Conservation (phyloP, 148 eudicot species). For the Pharnaceum exiguum region DNA sequence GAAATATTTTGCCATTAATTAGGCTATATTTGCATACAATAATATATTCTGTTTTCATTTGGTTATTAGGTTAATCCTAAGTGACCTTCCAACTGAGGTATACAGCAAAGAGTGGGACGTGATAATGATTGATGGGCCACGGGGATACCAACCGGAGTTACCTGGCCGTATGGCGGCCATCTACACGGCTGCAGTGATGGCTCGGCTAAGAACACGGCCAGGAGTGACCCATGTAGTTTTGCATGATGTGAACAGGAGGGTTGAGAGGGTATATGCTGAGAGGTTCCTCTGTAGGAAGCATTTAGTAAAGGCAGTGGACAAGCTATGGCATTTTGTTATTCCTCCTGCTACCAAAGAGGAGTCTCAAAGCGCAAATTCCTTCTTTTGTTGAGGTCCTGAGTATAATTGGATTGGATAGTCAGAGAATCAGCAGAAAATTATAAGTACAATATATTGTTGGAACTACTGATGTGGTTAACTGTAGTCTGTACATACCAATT, state of each 20-base stretch:
- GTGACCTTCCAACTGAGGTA: slow-evolving; percentile 43
- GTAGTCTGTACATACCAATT: not conserved
- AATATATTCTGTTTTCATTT: not conserved
- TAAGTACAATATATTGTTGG: too few species aligned
- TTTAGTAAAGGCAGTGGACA: slow-evolving; percentile 41
- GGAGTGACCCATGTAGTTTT: slow-evolving; percentile 46
- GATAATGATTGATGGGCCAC: slow-evolving; percentile 56
- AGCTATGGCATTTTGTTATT: slow-evolving; percentile 58
- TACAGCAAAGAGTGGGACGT: slow-evolving; percentile 49
- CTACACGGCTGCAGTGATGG: slow-evolving; percentile 51
- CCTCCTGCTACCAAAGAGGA: slow-evolving; percentile 36
- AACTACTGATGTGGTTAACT: too few species aligned
- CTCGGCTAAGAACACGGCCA: slow-evolving; percentile 35
- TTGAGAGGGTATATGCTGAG: slow-evolving; percentile 44
- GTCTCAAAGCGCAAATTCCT: slow-evolving; percentile 13
- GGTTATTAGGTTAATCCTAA: slow-evolving; percentile 29
- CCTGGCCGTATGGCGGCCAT: slow-evolving; percentile 57
- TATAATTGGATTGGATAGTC: not conserved
- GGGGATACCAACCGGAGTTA: slow-evolving; percentile 33
- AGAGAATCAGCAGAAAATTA: too few species aligned
- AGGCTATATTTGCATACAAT: too few species aligned
- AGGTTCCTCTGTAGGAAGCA: slow-evolving; percentile 45
- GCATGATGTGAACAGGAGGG: slow-evolving; percentile 50
- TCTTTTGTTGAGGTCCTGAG: slow-evolving; percentile 19
- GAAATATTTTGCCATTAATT: too few species aligned